Conservation (phyloP, 805 yeast species). For the Yarrowia sp. region DNA sequence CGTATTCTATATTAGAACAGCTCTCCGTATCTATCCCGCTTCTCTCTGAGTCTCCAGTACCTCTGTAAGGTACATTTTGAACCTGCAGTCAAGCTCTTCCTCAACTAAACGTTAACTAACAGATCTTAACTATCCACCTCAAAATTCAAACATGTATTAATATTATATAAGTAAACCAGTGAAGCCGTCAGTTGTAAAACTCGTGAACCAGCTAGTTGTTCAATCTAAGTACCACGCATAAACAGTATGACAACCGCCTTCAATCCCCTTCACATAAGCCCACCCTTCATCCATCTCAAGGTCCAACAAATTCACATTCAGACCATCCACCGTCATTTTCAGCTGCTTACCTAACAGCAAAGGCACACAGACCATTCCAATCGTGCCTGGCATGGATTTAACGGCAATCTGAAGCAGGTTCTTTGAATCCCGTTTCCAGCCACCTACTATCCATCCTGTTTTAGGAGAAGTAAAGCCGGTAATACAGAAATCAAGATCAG, state of each 20-base stretch:
- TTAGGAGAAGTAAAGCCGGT: not conserved
- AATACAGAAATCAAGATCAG: not conserved
- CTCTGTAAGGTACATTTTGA: no score
- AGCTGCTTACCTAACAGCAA: not conserved
- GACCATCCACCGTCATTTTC: slow-evolving; percentile 8
- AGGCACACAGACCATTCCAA: slow-evolving; percentile 10
- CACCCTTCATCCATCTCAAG: slow-evolving; percentile 8
- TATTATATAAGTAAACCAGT: no score
- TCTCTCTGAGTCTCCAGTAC: no score
- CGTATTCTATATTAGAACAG: no score
- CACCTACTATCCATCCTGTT: not conserved
- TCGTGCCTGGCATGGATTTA: not conserved
- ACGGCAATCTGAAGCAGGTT: slow-evolving; percentile 12
- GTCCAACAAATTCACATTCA: not conserved
- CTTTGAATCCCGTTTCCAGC: not conserved
- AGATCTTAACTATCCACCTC: no score
- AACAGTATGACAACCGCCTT: not conserved
- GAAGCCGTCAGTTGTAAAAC: no score
- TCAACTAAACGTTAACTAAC: no score
- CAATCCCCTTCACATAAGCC: not conserved
- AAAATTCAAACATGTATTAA: no score
- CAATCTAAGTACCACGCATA: slow-evolving; percentile 15
- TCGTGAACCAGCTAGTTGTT: not conserved
- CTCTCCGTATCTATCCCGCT: no score
- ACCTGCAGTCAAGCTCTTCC: no score